A percentile compares a stretch with the other conserved stretches of the same genome.
Evolutionary conservation across 2,329 filamentous ascomycete species (phyloP).

Genomic region (Neopestalotiopsis sp.): DNA sequence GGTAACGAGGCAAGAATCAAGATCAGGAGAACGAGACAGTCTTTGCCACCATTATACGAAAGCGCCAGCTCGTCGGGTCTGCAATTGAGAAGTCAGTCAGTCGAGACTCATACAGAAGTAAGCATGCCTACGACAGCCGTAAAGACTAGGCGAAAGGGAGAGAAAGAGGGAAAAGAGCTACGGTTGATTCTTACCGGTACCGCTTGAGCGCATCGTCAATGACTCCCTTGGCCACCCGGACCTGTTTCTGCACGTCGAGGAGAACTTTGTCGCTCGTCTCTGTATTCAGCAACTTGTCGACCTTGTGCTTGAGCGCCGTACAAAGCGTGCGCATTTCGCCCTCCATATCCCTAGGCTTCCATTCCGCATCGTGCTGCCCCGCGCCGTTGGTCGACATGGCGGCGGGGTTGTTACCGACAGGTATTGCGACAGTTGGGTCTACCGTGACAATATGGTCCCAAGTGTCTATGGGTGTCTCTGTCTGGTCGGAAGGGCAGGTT

Average conservation of each 20-base stretch:
- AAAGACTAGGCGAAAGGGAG: not conserved
- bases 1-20: slow-evolving; percentile 75
- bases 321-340: slow-evolving; percentile 39
- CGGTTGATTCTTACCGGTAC: slow-evolving; percentile 66
- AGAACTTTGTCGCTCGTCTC: slow-evolving; percentile 61
- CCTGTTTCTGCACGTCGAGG: slow-evolving; percentile 73
- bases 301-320: slow-evolving; percentile 59
- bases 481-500: not conserved
- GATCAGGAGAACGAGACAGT: slow-evolving; percentile 91
- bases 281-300: slow-evolving; percentile 70
- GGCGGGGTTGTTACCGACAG: not conserved
- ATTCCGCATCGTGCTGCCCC: slow-evolving; percentile 6
- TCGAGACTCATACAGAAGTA: not conserved
- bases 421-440: not conserved
- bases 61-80: slow-evolving; percentile 82
- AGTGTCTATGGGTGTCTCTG: not conserved
- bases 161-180: slow-evolving; percentile 17
- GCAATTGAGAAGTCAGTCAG: slow-evolving; percentile 15
- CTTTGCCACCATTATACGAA: slow-evolving; percentile 97
- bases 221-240: slow-evolving; percentile 72
- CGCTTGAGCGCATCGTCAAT: slow-evolving; percentile 75
- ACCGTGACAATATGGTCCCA: not conserved
- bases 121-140: not conserved
- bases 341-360: slow-evolving; percentile 10
- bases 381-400: slow-evolving; percentile 7